Conservation (phyloP, 108 stramenopile species). For the Discostella pseudostelligera region DNA sequence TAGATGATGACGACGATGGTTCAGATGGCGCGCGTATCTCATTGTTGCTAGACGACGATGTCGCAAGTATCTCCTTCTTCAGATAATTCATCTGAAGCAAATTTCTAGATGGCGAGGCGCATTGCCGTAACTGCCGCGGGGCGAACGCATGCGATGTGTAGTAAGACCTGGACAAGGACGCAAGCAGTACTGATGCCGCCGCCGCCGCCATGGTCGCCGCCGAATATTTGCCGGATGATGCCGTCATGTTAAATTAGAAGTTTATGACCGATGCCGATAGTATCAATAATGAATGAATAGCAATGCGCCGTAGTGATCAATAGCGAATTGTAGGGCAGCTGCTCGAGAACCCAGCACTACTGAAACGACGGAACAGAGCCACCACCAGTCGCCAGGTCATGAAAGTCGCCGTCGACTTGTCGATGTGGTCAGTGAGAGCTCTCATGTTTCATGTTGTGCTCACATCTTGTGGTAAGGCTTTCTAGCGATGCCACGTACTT, state of each 20-base stretch:
- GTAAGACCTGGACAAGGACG: background rate
- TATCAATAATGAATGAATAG: background rate
- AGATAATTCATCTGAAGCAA: slow-evolving; percentile 34
- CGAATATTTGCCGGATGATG: slow-evolving; percentile 19
- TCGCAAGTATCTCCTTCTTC: slow-evolving; percentile 23
- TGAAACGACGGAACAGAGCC: no score
- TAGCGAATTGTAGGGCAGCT: no score
- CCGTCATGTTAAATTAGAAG: background rate
- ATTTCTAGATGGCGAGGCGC: slow-evolving; percentile 19
- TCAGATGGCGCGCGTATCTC: background rate
- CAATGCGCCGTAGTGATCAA: background rate
- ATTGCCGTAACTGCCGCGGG: slow-evolving; percentile 21
- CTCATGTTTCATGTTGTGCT: no score
- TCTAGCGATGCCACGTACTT: slow-evolving; percentile 1
- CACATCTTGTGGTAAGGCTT: background rate
- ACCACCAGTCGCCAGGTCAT: no score
- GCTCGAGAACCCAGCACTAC: no score
- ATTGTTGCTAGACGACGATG: slow-evolving; percentile 19
- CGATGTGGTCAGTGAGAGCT: background rate
- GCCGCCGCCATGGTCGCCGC: slow-evolving; percentile 14
- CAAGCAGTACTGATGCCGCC: background rate
- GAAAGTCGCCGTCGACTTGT: background rate
- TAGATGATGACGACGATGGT: background rate
- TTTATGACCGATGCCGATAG: background rate
- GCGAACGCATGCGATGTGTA: slow-evolving; percentile 21